phyloP scores from a whole-genome alignment of 2,329 filamentous ascomycete genomes.

The Colletotrichum agaves region DNA sequence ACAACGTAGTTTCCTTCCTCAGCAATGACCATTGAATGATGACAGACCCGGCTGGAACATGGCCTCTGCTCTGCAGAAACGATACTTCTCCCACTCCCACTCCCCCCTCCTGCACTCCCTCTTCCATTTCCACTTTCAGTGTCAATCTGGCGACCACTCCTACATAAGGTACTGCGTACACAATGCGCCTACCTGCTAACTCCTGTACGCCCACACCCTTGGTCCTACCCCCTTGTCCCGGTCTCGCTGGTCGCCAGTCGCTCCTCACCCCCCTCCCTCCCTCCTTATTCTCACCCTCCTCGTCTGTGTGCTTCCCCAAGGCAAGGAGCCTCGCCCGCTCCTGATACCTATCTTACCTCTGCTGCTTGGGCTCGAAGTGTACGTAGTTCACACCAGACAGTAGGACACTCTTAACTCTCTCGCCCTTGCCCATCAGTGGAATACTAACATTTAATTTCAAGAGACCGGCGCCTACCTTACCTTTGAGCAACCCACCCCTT shows the following conservation, averaged over 20 bases:
- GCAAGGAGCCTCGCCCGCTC: constrained; percentile 31
- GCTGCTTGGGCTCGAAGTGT: background rate
- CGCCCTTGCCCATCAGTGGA: constrained; percentile 23
- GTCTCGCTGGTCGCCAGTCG: constrained; percentile 23
- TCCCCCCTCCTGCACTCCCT: constrained; percentile 16
- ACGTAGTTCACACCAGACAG: constrained; percentile 18
- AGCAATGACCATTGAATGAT: constrained; percentile 31
- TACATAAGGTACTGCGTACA: constrained; percentile 3
- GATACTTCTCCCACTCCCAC: constrained; percentile 16
- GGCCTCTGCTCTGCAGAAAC: constrained; percentile 8
- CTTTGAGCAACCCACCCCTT: constrained; percentile 34
- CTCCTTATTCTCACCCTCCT: constrained; percentile 26
- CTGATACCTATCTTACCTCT: constrained; percentile 28
- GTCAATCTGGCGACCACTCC: constrained; percentile 11
- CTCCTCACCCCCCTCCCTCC: constrained; percentile 17
- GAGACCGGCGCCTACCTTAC: constrained; percentile 21
- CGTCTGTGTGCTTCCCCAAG: constrained; percentile 34
- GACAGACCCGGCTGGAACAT: constrained; percentile 36
- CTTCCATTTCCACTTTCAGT: constrained; percentile 11
- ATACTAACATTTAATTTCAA: constrained; percentile 34
- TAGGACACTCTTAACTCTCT: background rate
- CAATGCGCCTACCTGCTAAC: background rate
- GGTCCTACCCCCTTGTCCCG: background rate
- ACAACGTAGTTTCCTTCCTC: constrained; percentile 15
- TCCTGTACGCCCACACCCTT: constrained; percentile 18